These are phyloP conservation scores for Erodium trifolium DNA, from an alignment of 441 rosid species.

Conservation along the genomic window DNA sequence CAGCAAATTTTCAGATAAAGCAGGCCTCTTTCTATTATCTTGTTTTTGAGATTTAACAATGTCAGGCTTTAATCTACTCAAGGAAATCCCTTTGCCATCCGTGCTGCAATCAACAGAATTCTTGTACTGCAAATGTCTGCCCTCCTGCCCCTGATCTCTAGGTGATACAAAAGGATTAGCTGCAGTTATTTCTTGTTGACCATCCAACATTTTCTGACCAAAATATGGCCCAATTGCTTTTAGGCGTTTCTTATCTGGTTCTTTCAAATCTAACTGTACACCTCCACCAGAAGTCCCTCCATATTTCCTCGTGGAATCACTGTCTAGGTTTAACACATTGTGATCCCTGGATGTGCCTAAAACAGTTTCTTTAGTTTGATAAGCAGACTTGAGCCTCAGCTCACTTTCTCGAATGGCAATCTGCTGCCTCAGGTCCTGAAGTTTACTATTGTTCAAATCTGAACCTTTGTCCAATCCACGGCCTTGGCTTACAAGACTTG, in stretches of 20 bases:
- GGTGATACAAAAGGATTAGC: conserved; percentile 27
- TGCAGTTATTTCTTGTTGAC: conserved; percentile 24
- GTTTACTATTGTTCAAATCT: conserved; percentile 40
- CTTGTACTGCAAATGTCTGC: conserved; percentile 21
- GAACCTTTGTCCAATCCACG: conserved; percentile 33
- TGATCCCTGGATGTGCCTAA: conserved; percentile 25
- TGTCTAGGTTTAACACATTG: conserved; percentile 23
- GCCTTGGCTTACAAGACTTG: conserved; percentile 36
- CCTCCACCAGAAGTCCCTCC: conserved; percentile 29
- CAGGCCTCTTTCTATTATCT: conserved; percentile 30
- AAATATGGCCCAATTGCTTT: conserved; percentile 36
- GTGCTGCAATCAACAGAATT: conserved; percentile 24
- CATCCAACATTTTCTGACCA: conserved; percentile 29
- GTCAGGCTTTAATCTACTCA: conserved; percentile 29
- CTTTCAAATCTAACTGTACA: conserved; percentile 34
- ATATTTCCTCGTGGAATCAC: conserved; percentile 32
- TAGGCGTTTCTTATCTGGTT: conserved; percentile 58
- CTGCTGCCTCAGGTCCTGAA: conserved; percentile 79
- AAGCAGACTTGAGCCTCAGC: conserved; percentile 61
- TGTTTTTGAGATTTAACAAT: conserved; percentile 28
- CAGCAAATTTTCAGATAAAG: conserved; percentile 27
- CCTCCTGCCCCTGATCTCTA: conserved; percentile 28
- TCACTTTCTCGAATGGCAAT: conserved; percentile 81
- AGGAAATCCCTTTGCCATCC: conserved; percentile 24
- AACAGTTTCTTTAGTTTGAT: conserved; percentile 46